Conservation (phyloP, 139 green algal species). For the Chlorella sp. region DNA sequence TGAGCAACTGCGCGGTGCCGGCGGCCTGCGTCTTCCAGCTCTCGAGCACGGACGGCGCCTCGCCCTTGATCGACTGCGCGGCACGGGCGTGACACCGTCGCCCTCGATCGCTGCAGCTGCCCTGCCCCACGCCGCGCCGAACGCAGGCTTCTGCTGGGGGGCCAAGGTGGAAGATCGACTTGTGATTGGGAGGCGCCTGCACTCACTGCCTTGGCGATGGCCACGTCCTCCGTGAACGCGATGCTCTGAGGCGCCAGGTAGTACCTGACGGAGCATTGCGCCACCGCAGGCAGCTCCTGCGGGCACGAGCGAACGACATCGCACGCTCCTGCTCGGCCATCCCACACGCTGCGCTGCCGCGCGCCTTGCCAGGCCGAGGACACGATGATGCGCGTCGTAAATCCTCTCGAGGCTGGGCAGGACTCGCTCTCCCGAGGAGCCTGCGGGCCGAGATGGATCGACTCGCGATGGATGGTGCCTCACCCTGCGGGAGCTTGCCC, state of each 20-base stretch:
- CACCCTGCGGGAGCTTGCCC: too few species aligned
- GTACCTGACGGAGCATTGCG: constrained; percentile 2
- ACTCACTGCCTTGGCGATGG: constrained; percentile 19
- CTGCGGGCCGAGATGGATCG: too few species aligned
- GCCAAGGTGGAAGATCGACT: too few species aligned
- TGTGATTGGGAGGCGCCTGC: not conserved
- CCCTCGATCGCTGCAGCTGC: not conserved
- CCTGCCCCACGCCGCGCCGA: not conserved
- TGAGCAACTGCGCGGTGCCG: constrained; percentile 34
- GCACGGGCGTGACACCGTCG: not conserved
- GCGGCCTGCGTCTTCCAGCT: constrained; percentile 38
- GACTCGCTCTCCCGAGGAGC: too few species aligned
- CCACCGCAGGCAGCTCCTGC: not conserved
- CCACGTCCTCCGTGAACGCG: constrained; percentile 27
- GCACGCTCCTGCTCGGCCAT: too few species aligned
- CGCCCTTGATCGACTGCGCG: constrained; percentile 23
- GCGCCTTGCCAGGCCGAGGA: too few species aligned
- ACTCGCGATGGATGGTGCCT: too few species aligned
- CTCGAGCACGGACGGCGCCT: constrained; percentile 19
- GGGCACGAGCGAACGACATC: too few species aligned
- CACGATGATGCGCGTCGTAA: too few species aligned
- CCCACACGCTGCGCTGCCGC: too few species aligned
- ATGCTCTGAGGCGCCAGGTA: constrained; percentile 19
- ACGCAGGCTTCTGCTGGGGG: too few species aligned
- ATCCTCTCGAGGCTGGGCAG: too few species aligned